Percentiles rank a stretch among this genome's conserved stretches.
Evolutionary conservation across 768 basidiomycete species (phyloP).

Genomic region (Trametes meyenii): DNA sequence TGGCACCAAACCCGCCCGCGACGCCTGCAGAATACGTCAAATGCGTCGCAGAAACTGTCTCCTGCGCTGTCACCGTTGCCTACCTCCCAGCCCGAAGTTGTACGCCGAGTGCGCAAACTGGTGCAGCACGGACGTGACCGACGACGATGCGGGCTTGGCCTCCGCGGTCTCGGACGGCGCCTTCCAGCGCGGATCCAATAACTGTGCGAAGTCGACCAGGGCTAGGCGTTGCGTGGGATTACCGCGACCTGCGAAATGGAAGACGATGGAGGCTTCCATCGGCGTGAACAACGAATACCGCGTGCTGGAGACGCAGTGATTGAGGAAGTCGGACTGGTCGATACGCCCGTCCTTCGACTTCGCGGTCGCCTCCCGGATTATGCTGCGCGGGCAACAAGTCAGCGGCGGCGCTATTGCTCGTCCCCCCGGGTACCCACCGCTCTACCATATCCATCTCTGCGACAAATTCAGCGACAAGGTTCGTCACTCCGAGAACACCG

Average conservation of each 20-base stretch:
- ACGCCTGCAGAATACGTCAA: constrained; percentile 51
- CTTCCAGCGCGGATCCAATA: constrained; percentile 89
- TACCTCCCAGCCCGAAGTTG: constrained; percentile 86
- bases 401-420: constrained; percentile 8
- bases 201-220: constrained; percentile 87
- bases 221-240: constrained; percentile 69
- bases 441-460: constrained; percentile 97
- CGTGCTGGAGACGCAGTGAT: constrained; percentile 82
- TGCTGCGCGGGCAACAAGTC: constrained; percentile 43
- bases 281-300: constrained; percentile 96
- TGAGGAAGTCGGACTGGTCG: constrained; percentile 93
- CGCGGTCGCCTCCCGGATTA: constrained; percentile 87
- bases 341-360: constrained; percentile 96
- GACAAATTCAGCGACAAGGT: background rate
- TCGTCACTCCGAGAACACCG: background rate
- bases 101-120: constrained; percentile 73
- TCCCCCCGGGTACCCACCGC: constrained; percentile 47
- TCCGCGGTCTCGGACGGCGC: constrained; percentile 60
- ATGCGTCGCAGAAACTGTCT: constrained; percentile 20
- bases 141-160: constrained; percentile 31
- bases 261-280: constrained; percentile 98
- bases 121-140: constrained; percentile 50
- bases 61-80: constrained; percentile 21
- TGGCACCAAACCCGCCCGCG: constrained; percentile 93
- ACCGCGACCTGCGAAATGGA: constrained; percentile 94